phyloP scores from a whole-genome alignment of 1,284 basidiomycete species.

The Chiua sp. region DNA sequence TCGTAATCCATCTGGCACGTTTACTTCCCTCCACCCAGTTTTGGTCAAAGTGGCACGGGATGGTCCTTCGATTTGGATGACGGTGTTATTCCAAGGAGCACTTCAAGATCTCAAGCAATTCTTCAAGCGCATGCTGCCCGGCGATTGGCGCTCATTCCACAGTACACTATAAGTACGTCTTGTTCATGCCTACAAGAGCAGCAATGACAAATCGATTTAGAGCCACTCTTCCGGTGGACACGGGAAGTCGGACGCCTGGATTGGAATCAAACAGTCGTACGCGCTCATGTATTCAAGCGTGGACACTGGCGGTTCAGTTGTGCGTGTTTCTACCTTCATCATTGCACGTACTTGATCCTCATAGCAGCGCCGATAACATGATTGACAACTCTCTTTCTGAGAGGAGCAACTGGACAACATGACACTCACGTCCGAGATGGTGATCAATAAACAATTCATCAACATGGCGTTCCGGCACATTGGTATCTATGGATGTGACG shows the following conservation, averaged over 20 bases:
- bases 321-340: slow-evolving; percentile 3
- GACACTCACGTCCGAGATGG: slow-evolving; percentile 45
- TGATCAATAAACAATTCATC: slow-evolving; percentile 55
- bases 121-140: background rate
- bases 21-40: background rate
- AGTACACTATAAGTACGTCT: slow-evolving; percentile 39
- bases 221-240: slow-evolving; percentile 35
- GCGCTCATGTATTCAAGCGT: slow-evolving; percentile 47
- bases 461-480: slow-evolving; percentile 50
- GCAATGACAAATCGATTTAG: background rate
- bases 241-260: slow-evolving; percentile 45
- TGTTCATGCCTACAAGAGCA: background rate
- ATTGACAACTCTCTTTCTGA: slow-evolving; percentile 58
- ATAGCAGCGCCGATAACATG: slow-evolving; percentile 32
- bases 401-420: slow-evolving; percentile 56
- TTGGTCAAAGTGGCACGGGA: background rate
- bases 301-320: slow-evolving; percentile 48
- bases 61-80: too few species aligned
- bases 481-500: slow-evolving; percentile 44
- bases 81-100: background rate
- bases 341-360: background rate
- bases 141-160: slow-evolving; percentile 28
- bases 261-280: slow-evolving; percentile 44
- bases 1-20: background rate
- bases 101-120: background rate